Evolutionary conservation across 2,329 filamentous ascomycete genomes (phyloP), one percentile per base, ranked within the genome.

Genomic region (Calonectria pseudoreteaudii): DNA sequence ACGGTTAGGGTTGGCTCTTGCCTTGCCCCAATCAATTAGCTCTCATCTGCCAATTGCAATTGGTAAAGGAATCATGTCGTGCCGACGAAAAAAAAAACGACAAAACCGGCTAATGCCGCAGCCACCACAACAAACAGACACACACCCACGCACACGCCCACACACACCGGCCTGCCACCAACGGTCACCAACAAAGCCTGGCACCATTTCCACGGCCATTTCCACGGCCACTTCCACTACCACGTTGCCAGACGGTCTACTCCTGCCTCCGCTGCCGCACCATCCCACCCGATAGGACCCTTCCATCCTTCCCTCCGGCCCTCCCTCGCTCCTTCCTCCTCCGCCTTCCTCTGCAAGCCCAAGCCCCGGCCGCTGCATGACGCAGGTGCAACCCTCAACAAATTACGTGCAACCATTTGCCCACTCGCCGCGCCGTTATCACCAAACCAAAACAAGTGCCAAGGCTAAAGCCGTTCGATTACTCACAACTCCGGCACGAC

Each of bases 351-450:
- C 34, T 65, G 41, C 60, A 49, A 41, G 38, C 28, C 49, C 31
- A 11, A 34, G 31, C 31, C 31, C 56, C 38, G 36, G 50, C 66
- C 13, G 67, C 52, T 58, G 71, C 71, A 73, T 73, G 71, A 73
- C 71, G 62, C 71, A 73, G 53, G 53, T 71, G 68, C 62, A 73
- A 69, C 60, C 56, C 71, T 67, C 71, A 73, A 73, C 71, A 71
- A 73, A 73, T 73, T 68, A 64, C 71, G 62, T 67, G 53, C 71
- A 70, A 67, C 62, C 67, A 50, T 53, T 36, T 50, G 47, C 56
- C 71, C 67, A 67, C 60, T 18, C 50, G 53, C 67, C 38, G 56
- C 67, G 47, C 56, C 49, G 38, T 56, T 36, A 47, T 41, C 52
- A 28, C 50, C 66, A 41, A 49, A 36, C 38, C 66, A 56, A 68